Evolutionary conservation across 192 early-diverging fungal genomes (phyloP).

Genomic region (Neocallimastix lanati): DNA sequence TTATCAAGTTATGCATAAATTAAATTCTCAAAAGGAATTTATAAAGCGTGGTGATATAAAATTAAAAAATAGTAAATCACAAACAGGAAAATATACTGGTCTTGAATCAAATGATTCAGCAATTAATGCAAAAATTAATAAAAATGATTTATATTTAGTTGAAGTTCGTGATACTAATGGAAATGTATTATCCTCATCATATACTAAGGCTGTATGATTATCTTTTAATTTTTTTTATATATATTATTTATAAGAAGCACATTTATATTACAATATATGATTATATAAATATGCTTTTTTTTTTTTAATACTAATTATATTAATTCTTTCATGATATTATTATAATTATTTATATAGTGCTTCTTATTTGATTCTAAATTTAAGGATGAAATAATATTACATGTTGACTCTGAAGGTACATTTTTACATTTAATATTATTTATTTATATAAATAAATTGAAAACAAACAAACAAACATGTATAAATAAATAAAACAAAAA

Average conservation of each 20-base stretch:
- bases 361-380: neutral
- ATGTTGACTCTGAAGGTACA: neutral
- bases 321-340: too few relatives aligned
- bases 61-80: neutral
- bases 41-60: neutral
- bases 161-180: neutral
- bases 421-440: too few relatives aligned
- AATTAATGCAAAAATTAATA: neutral
- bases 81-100: neutral
- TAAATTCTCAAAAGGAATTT: neutral
- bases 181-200: neutral
- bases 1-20: neutral
- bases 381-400: neutral
- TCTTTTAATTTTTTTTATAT: too few relatives aligned
- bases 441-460: too few relatives aligned
- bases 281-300: too few relatives aligned
- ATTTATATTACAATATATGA: too few relatives aligned
- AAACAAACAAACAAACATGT: too few relatives aligned
- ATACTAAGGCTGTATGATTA: neutral
- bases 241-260: too few relatives aligned
- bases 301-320: too few relatives aligned
- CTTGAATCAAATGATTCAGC: neutral
- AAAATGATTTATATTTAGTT: neutral
- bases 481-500: too few relatives aligned
- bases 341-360: too few relatives aligned